Base-by-base conservation (phyloP, 257 asterid species). In the Vinca minor region DNA sequence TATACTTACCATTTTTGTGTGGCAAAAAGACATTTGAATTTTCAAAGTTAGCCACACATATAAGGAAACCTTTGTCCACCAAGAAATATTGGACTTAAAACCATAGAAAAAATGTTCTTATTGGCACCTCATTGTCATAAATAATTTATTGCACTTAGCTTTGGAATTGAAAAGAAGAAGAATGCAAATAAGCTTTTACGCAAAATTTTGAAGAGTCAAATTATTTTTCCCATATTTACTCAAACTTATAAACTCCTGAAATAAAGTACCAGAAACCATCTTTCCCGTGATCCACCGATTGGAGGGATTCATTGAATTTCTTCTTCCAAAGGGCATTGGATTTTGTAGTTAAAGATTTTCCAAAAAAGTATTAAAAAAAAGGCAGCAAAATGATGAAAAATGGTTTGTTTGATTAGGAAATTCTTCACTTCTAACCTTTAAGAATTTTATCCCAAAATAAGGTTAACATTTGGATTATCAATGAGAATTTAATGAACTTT, bases 161-260 rank as follows among this genome's bases (percentile, higher is more conserved):
- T 64, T 42, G 62, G 75, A 70, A 64, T 55, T 64, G 61, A 36
- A 63, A 61, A 61, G 41, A 41, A 44, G 38, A 63, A 54, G 9
- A 29, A 47, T 58, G 41, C 44, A 41, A 29, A 20, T 48, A 69
- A 39, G n/a, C n/a, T n/a, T n/a, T n/a, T n/a, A n/a, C n/a, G n/a
- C n/a, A 36, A 39, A 36, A 57, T 46, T 45, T 45, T 38, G 44
- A 42, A 15, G 21, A 65, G 71, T 46, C 71, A 64, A 64, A 65
- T 64, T 36, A 70, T 61, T 9, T 44, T 63, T 23, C 69, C 74
- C 15, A 55, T 31, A 26, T 21, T 49, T n/a, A n/a, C n/a, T 8
- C 14, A 49, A 26, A 20, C 41, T 8, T 8, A 49, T n/a, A 29
- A 50, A 60, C 45, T 29, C n/a, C 67, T 26, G 55, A 63, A 34